Evolutionary conservation across 805 yeast species (phyloP).

Genomic region (Candida palmyrensis): DNA sequence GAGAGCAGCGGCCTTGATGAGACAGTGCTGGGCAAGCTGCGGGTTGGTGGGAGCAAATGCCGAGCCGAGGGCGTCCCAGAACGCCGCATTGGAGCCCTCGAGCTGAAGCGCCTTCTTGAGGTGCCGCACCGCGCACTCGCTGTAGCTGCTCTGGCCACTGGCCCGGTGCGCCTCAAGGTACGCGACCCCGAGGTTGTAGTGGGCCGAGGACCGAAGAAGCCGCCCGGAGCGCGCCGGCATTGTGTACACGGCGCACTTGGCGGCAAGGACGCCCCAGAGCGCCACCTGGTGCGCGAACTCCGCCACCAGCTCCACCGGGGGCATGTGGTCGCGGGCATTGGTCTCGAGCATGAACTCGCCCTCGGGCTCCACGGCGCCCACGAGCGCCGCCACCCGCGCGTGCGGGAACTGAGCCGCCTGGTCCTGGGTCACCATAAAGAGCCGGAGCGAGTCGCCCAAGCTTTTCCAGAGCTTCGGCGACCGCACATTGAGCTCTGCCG

Average conservation of each 20-base stretch:
- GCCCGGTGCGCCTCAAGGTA: slow-evolving; percentile 41
- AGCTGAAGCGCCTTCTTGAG: slow-evolving; percentile 65
- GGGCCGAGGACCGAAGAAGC: slow-evolving; percentile 46
- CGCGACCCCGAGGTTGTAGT: slow-evolving; percentile 70
- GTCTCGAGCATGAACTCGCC: slow-evolving; percentile 18
- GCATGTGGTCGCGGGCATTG: slow-evolving; percentile 5
- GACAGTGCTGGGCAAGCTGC: slow-evolving; percentile 85
- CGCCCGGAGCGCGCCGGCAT: slow-evolving; percentile 38
- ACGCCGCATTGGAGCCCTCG: slow-evolving; percentile 64
- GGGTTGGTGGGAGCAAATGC: slow-evolving; percentile 63
- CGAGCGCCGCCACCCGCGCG: slow-evolving; percentile 15
- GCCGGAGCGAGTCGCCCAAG: slow-evolving; percentile 50
- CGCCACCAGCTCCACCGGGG: slow-evolving; percentile 6
- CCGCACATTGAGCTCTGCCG: slow-evolving; percentile 27
- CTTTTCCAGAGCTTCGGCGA: slow-evolving; percentile 65
- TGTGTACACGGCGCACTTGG: slow-evolving; percentile 38
- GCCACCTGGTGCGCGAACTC: slow-evolving; percentile 29
- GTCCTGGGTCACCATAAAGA: slow-evolving; percentile 54
- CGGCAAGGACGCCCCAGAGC: slow-evolving; percentile 39
- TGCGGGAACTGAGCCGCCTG: slow-evolving; percentile 46
- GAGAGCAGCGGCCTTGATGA: slow-evolving; percentile 71
- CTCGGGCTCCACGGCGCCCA: slow-evolving; percentile 7
- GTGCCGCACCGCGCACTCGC: slow-evolving; percentile 50
- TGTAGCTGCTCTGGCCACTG: slow-evolving; percentile 16
- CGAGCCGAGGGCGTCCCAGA: slow-evolving; percentile 83